Evolutionary conservation across 129 eudicot genomes (phyloP).

Genomic region (Saposhnikovia divaricata): DNA sequence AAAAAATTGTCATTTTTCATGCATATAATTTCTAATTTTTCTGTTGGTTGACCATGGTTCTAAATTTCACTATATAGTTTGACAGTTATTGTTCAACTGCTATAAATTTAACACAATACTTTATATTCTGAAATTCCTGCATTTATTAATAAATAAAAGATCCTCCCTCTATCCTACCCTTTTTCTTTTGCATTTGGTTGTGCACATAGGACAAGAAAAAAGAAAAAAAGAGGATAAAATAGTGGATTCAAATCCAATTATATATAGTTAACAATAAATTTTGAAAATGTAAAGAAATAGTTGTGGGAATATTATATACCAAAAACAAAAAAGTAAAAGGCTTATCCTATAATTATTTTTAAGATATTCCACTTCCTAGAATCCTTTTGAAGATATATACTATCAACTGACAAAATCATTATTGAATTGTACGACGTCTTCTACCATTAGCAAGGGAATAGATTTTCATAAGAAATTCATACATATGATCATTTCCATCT

Average conservation of each 20-base stretch:
- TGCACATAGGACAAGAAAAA: neutral
- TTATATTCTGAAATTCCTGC: neutral
- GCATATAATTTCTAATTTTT: neutral
- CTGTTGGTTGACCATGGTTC: neutral
- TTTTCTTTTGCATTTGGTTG: neutral
- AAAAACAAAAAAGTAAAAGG: neutral
- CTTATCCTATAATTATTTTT: neutral
- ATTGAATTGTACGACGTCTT: neutral
- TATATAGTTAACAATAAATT: neutral
- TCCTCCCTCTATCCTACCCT: neutral
- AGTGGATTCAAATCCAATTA: neutral
- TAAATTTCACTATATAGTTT: neutral
- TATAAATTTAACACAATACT: neutral
- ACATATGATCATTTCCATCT: neutral
- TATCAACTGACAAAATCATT: neutral
- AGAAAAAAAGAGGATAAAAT: neutral
- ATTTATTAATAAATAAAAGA: neutral
- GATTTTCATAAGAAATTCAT: neutral
- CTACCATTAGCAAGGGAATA: neutral
- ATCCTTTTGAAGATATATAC: neutral
- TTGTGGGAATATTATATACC: neutral
- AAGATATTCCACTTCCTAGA: neutral
- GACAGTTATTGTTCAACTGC: neutral
- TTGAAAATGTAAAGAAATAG: neutral
- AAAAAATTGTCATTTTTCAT: neutral